Evolutionary conservation across 2,329 filamentous ascomycete genomes (phyloP).

Genomic region (Fusarium paranaense): DNA sequence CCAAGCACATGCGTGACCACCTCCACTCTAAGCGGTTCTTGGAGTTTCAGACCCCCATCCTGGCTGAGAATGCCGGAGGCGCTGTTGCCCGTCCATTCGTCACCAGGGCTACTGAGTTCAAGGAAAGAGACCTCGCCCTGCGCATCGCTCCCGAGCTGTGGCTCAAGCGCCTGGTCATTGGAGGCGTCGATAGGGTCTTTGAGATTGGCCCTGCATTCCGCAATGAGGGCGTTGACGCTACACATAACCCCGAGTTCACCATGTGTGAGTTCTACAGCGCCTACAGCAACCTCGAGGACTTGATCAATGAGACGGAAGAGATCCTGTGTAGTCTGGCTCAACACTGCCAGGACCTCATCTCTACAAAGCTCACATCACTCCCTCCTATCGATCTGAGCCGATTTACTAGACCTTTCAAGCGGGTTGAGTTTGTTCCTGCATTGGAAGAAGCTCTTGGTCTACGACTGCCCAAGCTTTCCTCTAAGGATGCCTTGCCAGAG

Average conservation of each 20-base stretch:
- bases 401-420: conserved; percentile 68
- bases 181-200: conserved; percentile 88
- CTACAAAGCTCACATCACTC: conserved; percentile 59
- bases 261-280: conserved; percentile 97
- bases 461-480: conserved; percentile 72
- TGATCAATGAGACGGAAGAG: conserved; percentile 81
- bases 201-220: conserved; percentile 94
- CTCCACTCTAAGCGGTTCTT: conserved; percentile 79
- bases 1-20: conserved; percentile 78
- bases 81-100: conserved; percentile 88
- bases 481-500: conserved; percentile 66
- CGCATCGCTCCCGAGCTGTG: conserved; percentile 95
- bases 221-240: conserved; percentile 91
- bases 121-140: conserved; percentile 77
- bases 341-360: conserved; percentile 61
- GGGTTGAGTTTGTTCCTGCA: conserved; percentile 84
- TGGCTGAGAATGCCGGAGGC: conserved; percentile 85
- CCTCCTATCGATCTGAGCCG: conserved; percentile 60
- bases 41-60: conserved; percentile 91
- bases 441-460: conserved; percentile 77
- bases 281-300: conserved; percentile 79
- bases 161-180: conserved; percentile 91
- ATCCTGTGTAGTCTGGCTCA: conserved; percentile 72
- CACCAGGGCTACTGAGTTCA: conserved; percentile 81
- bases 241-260: conserved; percentile 97